A percentile compares a stretch with the other conserved stretches of the same genome.
These are phyloP conservation scores for Pythium dissimile DNA, from an alignment of 352 stramenopile genomes.

Conservation along the genomic window DNA sequence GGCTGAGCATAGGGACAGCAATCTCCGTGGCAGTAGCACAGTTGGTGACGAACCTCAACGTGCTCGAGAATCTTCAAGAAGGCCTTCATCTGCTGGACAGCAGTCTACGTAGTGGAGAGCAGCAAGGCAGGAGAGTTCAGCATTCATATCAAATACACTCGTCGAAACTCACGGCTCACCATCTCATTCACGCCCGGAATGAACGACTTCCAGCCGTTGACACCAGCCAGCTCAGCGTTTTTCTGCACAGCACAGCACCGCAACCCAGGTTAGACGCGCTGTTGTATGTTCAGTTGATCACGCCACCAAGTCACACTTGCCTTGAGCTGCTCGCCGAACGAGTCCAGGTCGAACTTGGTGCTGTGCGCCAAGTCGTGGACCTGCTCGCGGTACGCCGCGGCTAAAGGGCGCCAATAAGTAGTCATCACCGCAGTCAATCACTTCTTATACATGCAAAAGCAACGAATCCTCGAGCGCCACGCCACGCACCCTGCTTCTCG, in stretches of 20 bases:
- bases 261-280: too few relatives aligned
- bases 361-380: constrained; percentile 65
- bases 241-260: constrained; percentile 34
- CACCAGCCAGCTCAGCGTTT: constrained; percentile 65
- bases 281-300: background rate
- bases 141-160: background rate
- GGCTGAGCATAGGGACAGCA: background rate
- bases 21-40: background rate
- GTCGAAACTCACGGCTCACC: too few relatives aligned
- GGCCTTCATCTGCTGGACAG: constrained; percentile 81
- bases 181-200: constrained; percentile 75
- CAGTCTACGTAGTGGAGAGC: constrained; percentile 37
- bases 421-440: too few relatives aligned
- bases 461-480: background rate
- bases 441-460: background rate
- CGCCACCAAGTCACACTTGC: constrained; percentile 15
- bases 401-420: too few relatives aligned
- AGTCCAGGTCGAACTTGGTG: constrained; percentile 67
- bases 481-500: constrained; percentile 56
- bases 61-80: constrained; percentile 79
- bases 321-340: constrained; percentile 71
- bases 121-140: background rate
- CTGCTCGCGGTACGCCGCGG: constrained; percentile 74
- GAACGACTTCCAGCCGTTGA: constrained; percentile 80
- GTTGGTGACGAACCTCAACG: constrained; percentile 43